Evolutionary conservation across 2,329 filamentous ascomycete species (phyloP), one percentile per base, ranked within the genome.

Genomic region (Aspergillus nomiae): DNA sequence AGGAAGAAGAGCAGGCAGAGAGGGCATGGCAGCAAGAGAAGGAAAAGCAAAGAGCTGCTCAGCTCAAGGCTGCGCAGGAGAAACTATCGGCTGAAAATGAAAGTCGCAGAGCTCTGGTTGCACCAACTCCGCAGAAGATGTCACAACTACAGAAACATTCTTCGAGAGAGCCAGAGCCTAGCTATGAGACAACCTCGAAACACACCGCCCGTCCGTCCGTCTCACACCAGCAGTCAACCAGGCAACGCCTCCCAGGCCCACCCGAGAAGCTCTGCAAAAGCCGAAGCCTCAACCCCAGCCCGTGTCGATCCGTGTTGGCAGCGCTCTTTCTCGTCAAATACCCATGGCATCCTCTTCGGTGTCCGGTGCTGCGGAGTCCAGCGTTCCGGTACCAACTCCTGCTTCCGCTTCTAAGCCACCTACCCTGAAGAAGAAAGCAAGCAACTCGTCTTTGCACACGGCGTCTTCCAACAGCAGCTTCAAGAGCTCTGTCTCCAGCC

Each of bases 371-470:
- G 85, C 88, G 62, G 90, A 90, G 38, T 65, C 73, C 30, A 62
- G 83, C 83, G 14, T 77, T 84, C 56, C 77, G 65, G 69, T 79
- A 73, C 66, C 80, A 62, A 67, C 81, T 72, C 66, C 84, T 72
- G 70, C 78, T 70, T 72, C 86, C 76, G 74, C 80, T 76, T 66
- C 81, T 2, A 86, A 84, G 68, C 76, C 74, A 43, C 67, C 79
- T 12, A 78, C 77, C 24, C 65, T 85, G 36, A 85, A 82, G 65
- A 87, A 85, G 74, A 94, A 92, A 74, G 81, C 87, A 1, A 92
- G 90, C 76, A 88, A 89, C 65, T 79, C 85, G 4, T 87, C 89
- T 5, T 77, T 91, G 21, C 87, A 91, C 58, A 82, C 81, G 0
- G 71, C 81, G 48, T 78, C 81, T 34, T 83, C 83, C 1, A 80